Evolutionary conservation across 2,329 filamentous ascomycete species (phyloP).

Genomic region (Hypoxylon sp.): DNA sequence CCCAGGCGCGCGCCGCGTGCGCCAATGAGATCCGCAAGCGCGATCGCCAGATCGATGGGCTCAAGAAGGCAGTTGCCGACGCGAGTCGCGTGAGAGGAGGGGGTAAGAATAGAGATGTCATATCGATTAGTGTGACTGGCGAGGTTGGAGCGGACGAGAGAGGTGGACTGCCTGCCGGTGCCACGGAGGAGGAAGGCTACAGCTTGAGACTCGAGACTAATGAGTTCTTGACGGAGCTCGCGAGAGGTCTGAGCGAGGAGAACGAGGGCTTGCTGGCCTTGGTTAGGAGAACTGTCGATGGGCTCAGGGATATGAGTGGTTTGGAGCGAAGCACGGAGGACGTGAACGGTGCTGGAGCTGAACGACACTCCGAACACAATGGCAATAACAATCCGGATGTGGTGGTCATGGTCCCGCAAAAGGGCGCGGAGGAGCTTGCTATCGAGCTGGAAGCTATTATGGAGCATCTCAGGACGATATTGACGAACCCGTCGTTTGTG

Average conservation of each 20-base stretch:
- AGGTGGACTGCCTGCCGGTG: slow-evolving; percentile 49
- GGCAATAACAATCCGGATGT: slow-evolving; percentile 27
- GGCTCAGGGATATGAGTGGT: slow-evolving; percentile 78
- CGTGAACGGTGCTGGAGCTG: slow-evolving; percentile 51
- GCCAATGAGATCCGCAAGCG: slow-evolving; percentile 92
- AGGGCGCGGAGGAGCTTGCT: slow-evolving; percentile 75
- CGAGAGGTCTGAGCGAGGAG: slow-evolving; percentile 88
- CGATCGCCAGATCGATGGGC: slow-evolving; percentile 87
- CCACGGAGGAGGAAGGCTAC: slow-evolving; percentile 69
- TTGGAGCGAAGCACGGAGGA: slow-evolving; percentile 57
- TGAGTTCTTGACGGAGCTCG: slow-evolving; percentile 88
- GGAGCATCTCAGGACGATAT: slow-evolving; percentile 83
- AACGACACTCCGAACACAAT: slow-evolving; percentile 38
- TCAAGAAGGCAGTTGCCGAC: slow-evolving; percentile 89
- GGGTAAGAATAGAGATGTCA: slow-evolving; percentile 68
- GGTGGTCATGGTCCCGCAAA: slow-evolving; percentile 50
- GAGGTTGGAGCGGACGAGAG: slow-evolving; percentile 63
- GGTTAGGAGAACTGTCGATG: slow-evolving; percentile 78
- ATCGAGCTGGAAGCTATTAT: slow-evolving; percentile 82
- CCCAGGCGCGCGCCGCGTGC: slow-evolving; percentile 88
- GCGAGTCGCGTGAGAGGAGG: slow-evolving; percentile 74
- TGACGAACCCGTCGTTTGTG: slow-evolving; percentile 97
- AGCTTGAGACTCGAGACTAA: slow-evolving; percentile 89
- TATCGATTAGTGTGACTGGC: slow-evolving; percentile 71
- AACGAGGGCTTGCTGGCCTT: slow-evolving; percentile 86